A percentile compares a stretch with the other conserved stretches of the same genome.
Conservation (phyloP, 108 stramenopile species). For the Stephanodiscus triporus region DNA sequence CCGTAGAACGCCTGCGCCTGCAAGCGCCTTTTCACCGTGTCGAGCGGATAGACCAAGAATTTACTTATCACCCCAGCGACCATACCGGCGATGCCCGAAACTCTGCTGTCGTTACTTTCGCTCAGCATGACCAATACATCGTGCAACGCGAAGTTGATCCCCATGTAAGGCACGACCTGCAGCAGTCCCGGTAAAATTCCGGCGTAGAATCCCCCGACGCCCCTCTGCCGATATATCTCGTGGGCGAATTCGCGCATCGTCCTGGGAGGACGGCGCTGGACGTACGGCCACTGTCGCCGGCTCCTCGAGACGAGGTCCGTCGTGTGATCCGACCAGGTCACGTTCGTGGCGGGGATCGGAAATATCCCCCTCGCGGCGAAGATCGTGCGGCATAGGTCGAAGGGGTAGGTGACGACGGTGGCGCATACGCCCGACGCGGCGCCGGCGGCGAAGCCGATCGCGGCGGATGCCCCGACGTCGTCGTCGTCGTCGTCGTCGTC, state of each 20-base stretch:
- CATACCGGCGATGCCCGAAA: constrained; percentile 72
- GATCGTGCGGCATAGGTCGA: constrained; percentile 90
- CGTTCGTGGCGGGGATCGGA: constrained; percentile 47
- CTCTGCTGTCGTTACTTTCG: constrained; percentile 41
- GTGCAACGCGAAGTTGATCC: constrained; percentile 90
- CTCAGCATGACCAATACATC: constrained; percentile 62
- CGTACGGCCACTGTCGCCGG: constrained; percentile 17
- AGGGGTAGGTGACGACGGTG: constrained; percentile 91
- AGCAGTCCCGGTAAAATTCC: constrained; percentile 81
- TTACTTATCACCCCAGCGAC: constrained; percentile 88
- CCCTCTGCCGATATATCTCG: constrained; percentile 60
- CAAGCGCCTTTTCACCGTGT: constrained; percentile 94
- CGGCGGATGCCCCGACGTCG: constrained; percentile 25
- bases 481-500: neutral
- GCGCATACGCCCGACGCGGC: constrained; percentile 81
- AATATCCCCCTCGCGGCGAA: constrained; percentile 83
- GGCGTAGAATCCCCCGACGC: constrained; percentile 83
- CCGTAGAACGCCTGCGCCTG: constrained; percentile 88
- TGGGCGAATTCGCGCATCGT: constrained; percentile 67
- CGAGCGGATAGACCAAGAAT: constrained; percentile 91
- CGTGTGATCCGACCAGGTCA: constrained; percentile 43
- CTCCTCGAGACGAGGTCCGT: constrained; percentile 21
- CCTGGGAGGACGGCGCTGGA: constrained; percentile 55
- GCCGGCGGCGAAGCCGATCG: constrained; percentile 71
- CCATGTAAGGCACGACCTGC: constrained; percentile 94